Base-by-base conservation (phyloP, 2,329 filamentous ascomycete genomes). In the Talaromyces amestolkiae region DNA sequence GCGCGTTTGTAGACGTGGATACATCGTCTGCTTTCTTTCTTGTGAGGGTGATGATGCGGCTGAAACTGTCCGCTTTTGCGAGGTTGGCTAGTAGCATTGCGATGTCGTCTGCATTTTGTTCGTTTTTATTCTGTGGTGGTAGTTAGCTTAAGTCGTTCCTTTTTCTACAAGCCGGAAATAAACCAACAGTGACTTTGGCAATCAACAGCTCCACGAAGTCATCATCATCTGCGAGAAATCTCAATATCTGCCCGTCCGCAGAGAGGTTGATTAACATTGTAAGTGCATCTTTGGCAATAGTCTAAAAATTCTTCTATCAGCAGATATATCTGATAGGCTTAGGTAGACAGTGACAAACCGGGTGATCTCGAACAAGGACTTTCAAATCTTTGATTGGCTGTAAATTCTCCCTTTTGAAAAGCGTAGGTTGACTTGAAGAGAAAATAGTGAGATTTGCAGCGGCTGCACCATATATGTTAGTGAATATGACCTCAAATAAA, bases 81-180 rank as follows among this genome's bases (percentile, higher is more conserved):
- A 99, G 83, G 74, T 99, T 99, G 76, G 95, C 93, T 27, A 98
- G 85, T 15, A 99, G 86, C 93, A 97, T 98, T 54, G 92, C 88
- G 54, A 96, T 81, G 47, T 95, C 85, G 74, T 97, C 91, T 61
- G 92, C 92, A 74, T 93, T 93, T 35, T 86, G 85, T 75, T 98
- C 94, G 61, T 89, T 87, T 3, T 65, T 68, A 61, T 76, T 76
- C 76, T 80, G 59, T 27, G 9, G n/a, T 17, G 54, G 54, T 56
- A 37, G 17, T 66, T 54, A 68, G 39, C 39, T 66, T 27, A 64
- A 54, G 17, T 31, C 13, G 24, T 51, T 17, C 24, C 17, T 13
- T 37, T 4, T 13, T 33, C 9, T 19, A 3, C 27, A 17, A 9
- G 22, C 2, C n/a, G 2, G 22, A 19, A 3, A 49, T 66, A 47